Evolutionary conservation across 2,329 filamentous ascomycete genomes (phyloP), one percentile per base, ranked within the genome.

Genomic region (Paramyrothecium sp.): DNA sequence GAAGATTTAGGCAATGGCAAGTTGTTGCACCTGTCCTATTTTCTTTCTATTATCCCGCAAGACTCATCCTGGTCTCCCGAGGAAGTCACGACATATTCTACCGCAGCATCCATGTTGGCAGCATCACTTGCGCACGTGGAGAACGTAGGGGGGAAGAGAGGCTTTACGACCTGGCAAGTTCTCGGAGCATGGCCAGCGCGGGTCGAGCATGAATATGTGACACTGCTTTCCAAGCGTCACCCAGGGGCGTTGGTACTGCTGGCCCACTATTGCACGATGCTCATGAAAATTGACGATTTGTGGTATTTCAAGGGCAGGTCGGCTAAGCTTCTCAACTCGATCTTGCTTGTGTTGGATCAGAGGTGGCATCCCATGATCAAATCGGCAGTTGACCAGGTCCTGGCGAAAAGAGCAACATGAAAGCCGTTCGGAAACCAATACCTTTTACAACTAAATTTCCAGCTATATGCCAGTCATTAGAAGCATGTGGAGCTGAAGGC

Each of bases 201-300:
- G 1, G 23, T 62, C 13, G 51, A 51, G 2, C n/a, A 47, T 46
- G 56, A 57, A 22, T 62, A 51, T 20, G 52, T 58, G 2, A 50
- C 16, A 3, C 51, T 59, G 4, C 44, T 62, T 16, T 21, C n/a
- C 7, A n/a, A 54, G 13, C 33, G 48, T 10, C 49, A 57, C 3
- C 58, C 60, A 13, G 50, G 12, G 3, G 56, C 60, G 2, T 16
- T 60, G 20, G 38, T 59, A 0, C 22, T 62, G 23, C 49, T 60
- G 19, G 54, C 54, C 17, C 41, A 57, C 12, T 61, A 57, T 48
- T 59, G 58, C 17, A 23, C 57, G 17, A 50, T 62, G 7, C n/a
- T 62, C 7, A 54, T 60, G 38, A 51, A 38, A 13, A 19, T 62
- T 2, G 48, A 54, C 3, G 30, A 34, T 3, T 26, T 41, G 1